These are phyloP conservation scores for Penicillium samsonianum DNA, from an alignment of 495 filamentous ascomycete species.

Conservation along the genomic window DNA sequence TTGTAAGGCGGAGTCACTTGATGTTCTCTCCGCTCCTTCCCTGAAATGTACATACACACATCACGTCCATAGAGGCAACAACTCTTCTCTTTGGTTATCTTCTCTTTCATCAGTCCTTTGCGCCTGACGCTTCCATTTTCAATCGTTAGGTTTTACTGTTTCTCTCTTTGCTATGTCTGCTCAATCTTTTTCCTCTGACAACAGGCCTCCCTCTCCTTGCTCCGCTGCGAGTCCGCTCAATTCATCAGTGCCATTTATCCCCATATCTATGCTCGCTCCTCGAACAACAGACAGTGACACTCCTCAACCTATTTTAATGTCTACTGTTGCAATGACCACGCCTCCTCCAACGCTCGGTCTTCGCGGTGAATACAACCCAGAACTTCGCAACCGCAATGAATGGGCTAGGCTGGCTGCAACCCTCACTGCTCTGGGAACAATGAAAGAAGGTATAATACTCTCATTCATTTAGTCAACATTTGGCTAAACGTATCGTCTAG, in stretches of 20 bases:
- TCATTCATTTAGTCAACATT: not conserved
- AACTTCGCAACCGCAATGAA: not conserved
- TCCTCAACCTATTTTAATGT: not conserved
- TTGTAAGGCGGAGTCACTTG: not conserved
- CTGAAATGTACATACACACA: constrained; percentile 5
- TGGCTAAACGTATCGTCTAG: not conserved
- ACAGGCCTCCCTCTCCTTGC: not conserved
- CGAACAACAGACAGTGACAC: not conserved
- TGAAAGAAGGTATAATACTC: not conserved
- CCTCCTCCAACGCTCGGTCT: not conserved
- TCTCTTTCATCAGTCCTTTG: not conserved
- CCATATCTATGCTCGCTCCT: not conserved
- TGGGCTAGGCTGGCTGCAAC: not conserved
- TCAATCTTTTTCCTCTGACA: not conserved
- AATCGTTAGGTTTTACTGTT: not conserved
- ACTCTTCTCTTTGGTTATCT: not conserved
- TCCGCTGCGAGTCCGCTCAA: not conserved
- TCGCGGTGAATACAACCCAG: constrained; percentile 14
- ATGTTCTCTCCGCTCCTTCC: constrained; percentile 6
- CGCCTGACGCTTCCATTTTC: not conserved
- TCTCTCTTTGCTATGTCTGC: not conserved
- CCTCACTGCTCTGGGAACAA: not conserved
- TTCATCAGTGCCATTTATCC: not conserved
- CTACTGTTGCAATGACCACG: not conserved
- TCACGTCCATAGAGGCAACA: not conserved